These are phyloP conservation scores for Martiniozyma abietophila DNA, from an alignment of 805 yeast species.

Conservation along the genomic window DNA sequence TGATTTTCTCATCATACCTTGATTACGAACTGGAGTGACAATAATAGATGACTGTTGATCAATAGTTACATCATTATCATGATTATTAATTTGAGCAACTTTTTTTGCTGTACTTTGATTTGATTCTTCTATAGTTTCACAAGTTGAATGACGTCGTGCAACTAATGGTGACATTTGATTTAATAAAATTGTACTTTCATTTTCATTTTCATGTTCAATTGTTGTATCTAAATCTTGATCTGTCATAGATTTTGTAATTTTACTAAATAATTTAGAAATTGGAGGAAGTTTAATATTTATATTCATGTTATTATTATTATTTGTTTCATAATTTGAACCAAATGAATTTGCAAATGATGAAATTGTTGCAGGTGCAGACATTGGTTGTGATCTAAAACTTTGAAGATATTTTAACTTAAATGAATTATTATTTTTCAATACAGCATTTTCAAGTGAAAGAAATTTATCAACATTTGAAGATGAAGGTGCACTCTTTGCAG, in stretches of 20 bases:
- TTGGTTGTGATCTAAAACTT: neutral
- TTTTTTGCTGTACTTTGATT: neutral
- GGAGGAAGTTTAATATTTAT: constrained; percentile 22
- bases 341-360: constrained; percentile 9
- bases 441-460: too few species aligned
- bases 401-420: constrained; percentile 6
- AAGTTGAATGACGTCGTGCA: too few species aligned
- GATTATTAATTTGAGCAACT: neutral
- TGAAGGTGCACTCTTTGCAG: too few species aligned
- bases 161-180: too few species aligned
- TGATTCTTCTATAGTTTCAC: too few species aligned
- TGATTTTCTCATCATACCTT: neutral
- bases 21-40: constrained; percentile 8
- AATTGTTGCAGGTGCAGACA: constrained; percentile 17
- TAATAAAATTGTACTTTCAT: neutral
- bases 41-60: constrained; percentile 8
- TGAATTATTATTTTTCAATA: constrained; percentile 2
- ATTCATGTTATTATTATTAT: constrained; percentile 2
- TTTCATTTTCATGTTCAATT: constrained; percentile 1
- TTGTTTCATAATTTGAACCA: neutral
- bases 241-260: too few species aligned
- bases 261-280: constrained; percentile 15
- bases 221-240: neutral
- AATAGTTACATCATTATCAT: constrained; percentile 6
- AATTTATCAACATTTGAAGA: too few species aligned